Base-by-base conservation (phyloP, 495 filamentous ascomycete genomes). In the Aspergillus carlsbadensis region DNA sequence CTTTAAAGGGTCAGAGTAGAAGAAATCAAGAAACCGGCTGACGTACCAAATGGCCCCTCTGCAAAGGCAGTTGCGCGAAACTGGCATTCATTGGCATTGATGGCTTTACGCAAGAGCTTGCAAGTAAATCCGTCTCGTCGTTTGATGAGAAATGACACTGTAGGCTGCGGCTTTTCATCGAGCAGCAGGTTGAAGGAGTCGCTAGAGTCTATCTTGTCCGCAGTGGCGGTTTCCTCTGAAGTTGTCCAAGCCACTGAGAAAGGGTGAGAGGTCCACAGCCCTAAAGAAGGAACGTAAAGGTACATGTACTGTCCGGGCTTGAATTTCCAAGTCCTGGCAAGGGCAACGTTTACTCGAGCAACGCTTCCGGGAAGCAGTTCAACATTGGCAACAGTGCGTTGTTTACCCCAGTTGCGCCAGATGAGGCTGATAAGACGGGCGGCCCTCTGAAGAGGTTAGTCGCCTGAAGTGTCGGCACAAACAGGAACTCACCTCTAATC, bases 341-440 rank as follows among this genome's bases (percentile, higher is more conserved):
- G 67, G 10, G 75, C 66, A 21, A 83, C 72, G 21, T 78, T 80
- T 10, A 84, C 79, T 6, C 71, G 65, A 54, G 73, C 70, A 50
- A 82, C 68, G 59, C 76, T 69, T 61, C 81, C 64, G 49, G 78
- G 74, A 15, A 85, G 67, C 10, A 77, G 76, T 58, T 85, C 79
- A 39, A 83, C 69, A 0, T 67, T 78, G 29, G 82, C 76, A 18
- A 65, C 73, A 2, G 79, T 80, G 17, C 67, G 66, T 8, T 65
- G 63, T 39, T 66, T 67, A 36, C 71, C 66, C 52, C 71, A 61
- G 54, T 82, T 96, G 65, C 83, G 82, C 74, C 91, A 93, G 26
- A 80, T 48, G 6, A 84, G 58, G 24, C 74, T 73, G 11, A 61
- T 60, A 10, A 80, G 61, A 29, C 89, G 83, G 15, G 76, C 62